Evolutionary conservation across 305 asterid genomes (phyloP).

Genomic region (Fraxinus nigra): DNA sequence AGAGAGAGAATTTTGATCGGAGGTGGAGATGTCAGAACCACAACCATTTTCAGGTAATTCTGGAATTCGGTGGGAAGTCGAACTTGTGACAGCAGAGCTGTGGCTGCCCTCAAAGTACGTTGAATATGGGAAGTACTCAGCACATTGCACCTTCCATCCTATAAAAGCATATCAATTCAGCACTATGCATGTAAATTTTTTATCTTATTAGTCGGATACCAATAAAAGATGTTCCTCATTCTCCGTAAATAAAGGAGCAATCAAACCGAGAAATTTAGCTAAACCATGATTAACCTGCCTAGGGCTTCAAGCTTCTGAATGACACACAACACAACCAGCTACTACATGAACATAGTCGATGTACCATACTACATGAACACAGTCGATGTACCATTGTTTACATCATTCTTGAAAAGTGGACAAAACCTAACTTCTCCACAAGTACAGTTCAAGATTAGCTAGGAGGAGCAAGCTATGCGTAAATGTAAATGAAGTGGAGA

Average conservation of each 20-base stretch:
- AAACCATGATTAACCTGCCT: neutral
- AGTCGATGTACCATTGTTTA: neutral
- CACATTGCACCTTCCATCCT: slow-evolving; percentile 89
- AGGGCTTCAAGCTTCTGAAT: neutral
- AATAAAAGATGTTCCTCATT: neutral
- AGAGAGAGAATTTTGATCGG: slow-evolving; percentile 28
- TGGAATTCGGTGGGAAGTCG: slow-evolving; percentile 38
- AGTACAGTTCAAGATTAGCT: neutral
- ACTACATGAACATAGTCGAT: neutral
- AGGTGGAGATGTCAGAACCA: slow-evolving; percentile 22
- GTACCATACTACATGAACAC: neutral
- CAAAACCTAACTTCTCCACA: neutral
- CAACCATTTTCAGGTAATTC: slow-evolving; percentile 52
- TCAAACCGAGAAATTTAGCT: neutral
- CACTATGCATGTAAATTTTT: neutral
- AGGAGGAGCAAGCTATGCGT: neutral
- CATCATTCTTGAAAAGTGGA: neutral
- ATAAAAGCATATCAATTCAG: slow-evolving; percentile 27
- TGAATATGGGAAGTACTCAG: slow-evolving; percentile 74
- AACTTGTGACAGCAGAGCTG: slow-evolving; percentile 55
- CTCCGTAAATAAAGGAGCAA: neutral
- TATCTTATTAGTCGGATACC: neutral
- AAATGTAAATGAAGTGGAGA: neutral
- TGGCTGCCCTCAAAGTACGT: slow-evolving; percentile 71
- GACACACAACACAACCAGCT: neutral